phyloP scores from a whole-genome alignment of 148 eudicot genomes.

The Cornus controversa region DNA sequence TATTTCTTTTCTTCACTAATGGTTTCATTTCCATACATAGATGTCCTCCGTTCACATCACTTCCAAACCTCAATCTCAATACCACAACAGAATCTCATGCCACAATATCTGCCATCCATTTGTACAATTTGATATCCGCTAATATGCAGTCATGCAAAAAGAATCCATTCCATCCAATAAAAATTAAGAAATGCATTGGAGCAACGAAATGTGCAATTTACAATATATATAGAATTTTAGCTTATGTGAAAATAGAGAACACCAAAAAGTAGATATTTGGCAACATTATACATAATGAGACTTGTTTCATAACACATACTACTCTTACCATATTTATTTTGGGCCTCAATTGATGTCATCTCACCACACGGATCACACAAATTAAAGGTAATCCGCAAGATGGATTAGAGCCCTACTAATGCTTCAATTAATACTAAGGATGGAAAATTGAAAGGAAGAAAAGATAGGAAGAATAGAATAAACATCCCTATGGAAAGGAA shows the following conservation, averaged over 20 bases:
- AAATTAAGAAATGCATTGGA: too few relatives aligned
- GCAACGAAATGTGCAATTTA: not conserved
- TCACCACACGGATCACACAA: not conserved
- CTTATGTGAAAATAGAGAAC: not conserved
- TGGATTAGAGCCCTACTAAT: too few relatives aligned
- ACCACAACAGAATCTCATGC: not conserved
- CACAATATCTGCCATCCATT: not conserved
- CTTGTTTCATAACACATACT: too few relatives aligned
- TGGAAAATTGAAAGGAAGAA: too few relatives aligned
- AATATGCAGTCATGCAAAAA: not conserved
- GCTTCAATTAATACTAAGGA: too few relatives aligned
- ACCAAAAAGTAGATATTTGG: not conserved
- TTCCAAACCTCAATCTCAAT: too few relatives aligned
- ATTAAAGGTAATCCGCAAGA: not conserved
- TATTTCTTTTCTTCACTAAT: too few relatives aligned
- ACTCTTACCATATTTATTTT: not conserved
- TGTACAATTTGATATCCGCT: not conserved
- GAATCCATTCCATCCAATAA: not conserved
- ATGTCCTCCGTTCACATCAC: too few relatives aligned
- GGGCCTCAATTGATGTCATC: not conserved
- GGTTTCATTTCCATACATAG: too few relatives aligned
- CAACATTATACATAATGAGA: too few relatives aligned
- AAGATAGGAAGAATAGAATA: too few relatives aligned
- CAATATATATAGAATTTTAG: not conserved
- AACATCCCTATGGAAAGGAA: too few relatives aligned